Base-by-base conservation (phyloP, 192 early-diverging fungal species). In the Glomus cerebriforme region DNA sequence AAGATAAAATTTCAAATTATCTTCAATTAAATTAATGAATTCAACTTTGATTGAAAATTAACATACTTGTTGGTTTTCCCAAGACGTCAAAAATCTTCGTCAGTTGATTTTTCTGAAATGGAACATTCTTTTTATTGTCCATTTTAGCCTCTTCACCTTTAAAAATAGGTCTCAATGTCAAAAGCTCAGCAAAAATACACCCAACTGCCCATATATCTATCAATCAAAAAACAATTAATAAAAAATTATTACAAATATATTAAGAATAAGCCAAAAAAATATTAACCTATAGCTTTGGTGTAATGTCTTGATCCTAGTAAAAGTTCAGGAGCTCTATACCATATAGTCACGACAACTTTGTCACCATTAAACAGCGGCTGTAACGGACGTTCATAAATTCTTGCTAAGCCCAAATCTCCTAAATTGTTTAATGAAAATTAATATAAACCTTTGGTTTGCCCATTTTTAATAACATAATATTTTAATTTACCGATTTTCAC, bases 101-200 rank as follows among this genome's bases (percentile, higher is more conserved):
- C 22, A 98, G 80, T 79, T 99, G 98, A 76, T 94, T 89, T 73
- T 89, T 88, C 80, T 99, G 93, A 77, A 95, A 95, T 9, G 93
- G 93, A 1, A 95, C 90, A 54, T 88, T 89, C 82, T 95, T 95
- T 68, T 93, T 93, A 63, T 82, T 88, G 80, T 95, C 92, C 83
- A 93, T 92, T 79, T 95, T 93, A 17, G 89, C 95, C 73, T 92
- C 92, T 93, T 76, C 85, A 65, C 95, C 98, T 59, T 90, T 91
- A 17, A 96, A 80, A 34, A 98, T 78, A 22, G 98, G 96, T 79
- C 92, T 88, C 39, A 93, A 93, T 66, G 92, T 92, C 10, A 97
- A 86, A 54, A 99, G 81, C 81, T 99, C 98, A 17, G 90, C 98
- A 90, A 99, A 97, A 35, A 99, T 99, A 80, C 98, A 99, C 2